These are phyloP conservation scores for Calocybe indica DNA, from an alignment of 768 basidiomycete genomes.

Conservation along the genomic window DNA sequence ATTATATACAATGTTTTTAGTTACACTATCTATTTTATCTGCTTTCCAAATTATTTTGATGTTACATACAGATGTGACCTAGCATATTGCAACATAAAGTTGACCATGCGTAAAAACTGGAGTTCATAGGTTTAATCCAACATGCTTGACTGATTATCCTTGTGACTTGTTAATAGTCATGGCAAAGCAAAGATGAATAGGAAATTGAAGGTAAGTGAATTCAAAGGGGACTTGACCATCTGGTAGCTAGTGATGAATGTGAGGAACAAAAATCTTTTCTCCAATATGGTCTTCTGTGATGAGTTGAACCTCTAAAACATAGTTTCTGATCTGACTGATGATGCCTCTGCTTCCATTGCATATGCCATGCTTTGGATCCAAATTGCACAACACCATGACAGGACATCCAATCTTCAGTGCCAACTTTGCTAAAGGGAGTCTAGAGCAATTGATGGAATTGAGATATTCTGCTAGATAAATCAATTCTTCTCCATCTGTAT, in stretches of 20 bases:
- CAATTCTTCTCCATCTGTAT: constrained; percentile 11
- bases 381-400: constrained; percentile 38
- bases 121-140: constrained; percentile 31
- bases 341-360: constrained; percentile 32
- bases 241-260: background rate
- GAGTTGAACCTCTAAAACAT: constrained; percentile 29
- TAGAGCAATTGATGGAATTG: constrained; percentile 25
- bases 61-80: constrained; percentile 22
- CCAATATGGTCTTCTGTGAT: background rate
- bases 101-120: constrained; percentile 36
- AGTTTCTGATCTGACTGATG: constrained; percentile 14
- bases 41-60: background rate
- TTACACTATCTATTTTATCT: no score
- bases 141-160: constrained; percentile 37
- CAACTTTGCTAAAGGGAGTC: constrained; percentile 33
- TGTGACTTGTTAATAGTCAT: constrained; percentile 45
- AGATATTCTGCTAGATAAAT: constrained; percentile 32
- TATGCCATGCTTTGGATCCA: constrained; percentile 26
- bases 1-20: background rate
- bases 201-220: constrained; percentile 32
- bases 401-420: constrained; percentile 25
- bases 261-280: background rate
- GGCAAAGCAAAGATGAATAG: constrained; percentile 37
- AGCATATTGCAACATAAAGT: constrained; percentile 34
- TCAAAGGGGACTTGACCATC: constrained; percentile 20